These are phyloP conservation scores for Penicillium sp. DNA, from an alignment of 2,329 filamentous ascomycete species.

Conservation along the genomic window DNA sequence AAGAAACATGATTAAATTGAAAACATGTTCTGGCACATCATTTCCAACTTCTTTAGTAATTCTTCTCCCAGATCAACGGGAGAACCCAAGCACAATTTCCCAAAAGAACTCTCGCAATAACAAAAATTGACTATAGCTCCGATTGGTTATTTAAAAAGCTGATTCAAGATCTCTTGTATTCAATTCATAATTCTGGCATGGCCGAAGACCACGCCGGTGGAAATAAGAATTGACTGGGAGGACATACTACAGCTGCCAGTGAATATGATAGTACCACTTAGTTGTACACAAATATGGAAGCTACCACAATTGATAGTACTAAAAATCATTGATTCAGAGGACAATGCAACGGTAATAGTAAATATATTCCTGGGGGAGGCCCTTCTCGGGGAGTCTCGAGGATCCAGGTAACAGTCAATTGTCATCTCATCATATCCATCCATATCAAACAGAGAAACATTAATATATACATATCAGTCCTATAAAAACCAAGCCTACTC, in stretches of 20 bases:
- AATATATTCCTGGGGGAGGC: neutral
- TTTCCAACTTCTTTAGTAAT: neutral
- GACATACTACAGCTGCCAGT: too few species aligned
- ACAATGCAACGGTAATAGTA: neutral
- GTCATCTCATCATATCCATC: constrained; percentile 13
- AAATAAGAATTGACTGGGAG: too few species aligned
- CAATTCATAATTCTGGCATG: too few species aligned
- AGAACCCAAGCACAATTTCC: neutral
- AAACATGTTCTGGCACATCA: neutral
- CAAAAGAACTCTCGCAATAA: too few species aligned
- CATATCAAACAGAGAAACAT: neutral
- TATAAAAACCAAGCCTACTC: neutral
- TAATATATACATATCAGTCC: neutral
- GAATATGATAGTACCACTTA: too few species aligned
- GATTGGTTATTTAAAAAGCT: too few species aligned
- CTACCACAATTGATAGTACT: too few species aligned
- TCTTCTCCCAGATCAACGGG: neutral
- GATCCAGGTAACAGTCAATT: neutral
- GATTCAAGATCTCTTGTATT: too few species aligned
- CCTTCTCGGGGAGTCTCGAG: neutral
- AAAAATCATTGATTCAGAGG: neutral
- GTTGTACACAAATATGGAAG: too few species aligned
- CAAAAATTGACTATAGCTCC: too few species aligned
- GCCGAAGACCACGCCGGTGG: too few species aligned
- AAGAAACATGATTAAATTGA: constrained; percentile 3